Base-by-base conservation (phyloP, 345 rosid genomes). In the Anastatica hierochuntica region DNA sequence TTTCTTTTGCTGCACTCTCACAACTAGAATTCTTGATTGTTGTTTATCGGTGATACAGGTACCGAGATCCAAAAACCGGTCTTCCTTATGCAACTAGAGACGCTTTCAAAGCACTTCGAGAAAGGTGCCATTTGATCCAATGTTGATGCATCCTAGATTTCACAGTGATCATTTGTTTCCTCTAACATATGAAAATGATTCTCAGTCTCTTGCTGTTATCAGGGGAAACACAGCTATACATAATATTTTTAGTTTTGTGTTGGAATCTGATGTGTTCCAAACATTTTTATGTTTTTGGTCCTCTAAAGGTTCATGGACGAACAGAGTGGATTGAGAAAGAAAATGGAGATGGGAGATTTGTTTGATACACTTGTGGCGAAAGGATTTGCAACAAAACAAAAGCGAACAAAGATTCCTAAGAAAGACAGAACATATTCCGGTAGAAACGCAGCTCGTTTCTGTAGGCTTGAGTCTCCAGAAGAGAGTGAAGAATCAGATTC, bases 1-100 rank as follows among this genome's bases (percentile, higher is more conserved):
- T 40, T 35, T 29, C 58, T n/a, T n/a, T n/a, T n/a, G n/a, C 58
- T 51, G 26, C 10, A 43, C 5, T 27, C 12, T 21, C 11, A 26
- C 6, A 43, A 44, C 36, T 12, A 51, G 11, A 36, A 12, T 30
- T 38, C 10, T 15, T 15, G 13, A 5, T 13, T 37, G 42, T 53
- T 68, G 20, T 53, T 20, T 14, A 47, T 61, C 21, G 40, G 44
- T 68, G 40, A 43, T 60, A 58, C 55, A 92, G 98, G 70, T 92
- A 88, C 64, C 76, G 80, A 10, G 98, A 92, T 79, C 96, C 98
- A 47, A 87, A 75, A 79, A 83, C 96, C n/a, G 94, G 95, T 17
- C 64, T 76, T 40, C 80, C 94, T 37, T 88, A 87, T 70, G 90
- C 98, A 19, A 88, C 88, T 11, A 78, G 43, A 55, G 96, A 84